phyloP scores from a whole-genome alignment of 2,329 filamentous ascomycete genomes.

The Fusarium subglutinans region DNA sequence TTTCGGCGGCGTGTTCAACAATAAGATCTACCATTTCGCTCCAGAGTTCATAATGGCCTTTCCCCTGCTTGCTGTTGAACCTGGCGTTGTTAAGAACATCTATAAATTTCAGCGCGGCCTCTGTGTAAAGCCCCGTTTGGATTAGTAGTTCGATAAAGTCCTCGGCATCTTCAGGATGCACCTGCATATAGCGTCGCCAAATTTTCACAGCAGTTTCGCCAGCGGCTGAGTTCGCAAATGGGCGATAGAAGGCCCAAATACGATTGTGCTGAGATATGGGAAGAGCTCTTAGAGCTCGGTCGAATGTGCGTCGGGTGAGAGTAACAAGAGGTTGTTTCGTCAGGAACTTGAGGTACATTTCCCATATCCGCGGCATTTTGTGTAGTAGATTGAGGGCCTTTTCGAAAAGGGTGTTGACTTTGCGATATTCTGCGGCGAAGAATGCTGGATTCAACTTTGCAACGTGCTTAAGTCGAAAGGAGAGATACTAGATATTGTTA shows the following conservation, averaged over 20 bases:
- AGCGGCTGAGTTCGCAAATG: conserved; percentile 90
- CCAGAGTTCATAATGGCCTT: conserved; percentile 97
- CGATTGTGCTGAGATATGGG: conserved; percentile 95
- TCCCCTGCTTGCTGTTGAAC: conserved; percentile 92
- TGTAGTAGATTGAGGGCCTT: conserved; percentile 91
- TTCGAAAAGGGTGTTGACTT: conserved; percentile 96
- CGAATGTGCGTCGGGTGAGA: conserved; percentile 85
- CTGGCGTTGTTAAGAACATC: conserved; percentile 88
- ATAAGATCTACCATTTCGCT: conserved; percentile 96
- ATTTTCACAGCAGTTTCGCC: conserved; percentile 92
- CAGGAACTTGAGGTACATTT: conserved; percentile 93
- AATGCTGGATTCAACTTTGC: conserved; percentile 83
- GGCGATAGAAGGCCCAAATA: conserved; percentile 91
- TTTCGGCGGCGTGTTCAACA: conserved; percentile 87
- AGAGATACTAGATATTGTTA: conserved; percentile 72
- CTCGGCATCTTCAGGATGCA: conserved; percentile 93
- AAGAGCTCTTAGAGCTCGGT: conserved; percentile 88
- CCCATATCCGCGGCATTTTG: conserved; percentile 99
- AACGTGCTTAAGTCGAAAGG: conserved; percentile 83
- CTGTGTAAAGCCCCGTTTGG: conserved; percentile 84
- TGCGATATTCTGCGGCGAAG: conserved; percentile 83
- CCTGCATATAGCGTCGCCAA: conserved; percentile 96
- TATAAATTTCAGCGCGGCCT: conserved; percentile 92
- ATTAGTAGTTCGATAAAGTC: conserved; percentile 92
- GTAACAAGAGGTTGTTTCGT: conserved; percentile 93